These are phyloP conservation scores for Brachypodium distachyon DNA, from an alignment of 202 grass and related monocot genomes.

Conservation along the genomic window DNA sequence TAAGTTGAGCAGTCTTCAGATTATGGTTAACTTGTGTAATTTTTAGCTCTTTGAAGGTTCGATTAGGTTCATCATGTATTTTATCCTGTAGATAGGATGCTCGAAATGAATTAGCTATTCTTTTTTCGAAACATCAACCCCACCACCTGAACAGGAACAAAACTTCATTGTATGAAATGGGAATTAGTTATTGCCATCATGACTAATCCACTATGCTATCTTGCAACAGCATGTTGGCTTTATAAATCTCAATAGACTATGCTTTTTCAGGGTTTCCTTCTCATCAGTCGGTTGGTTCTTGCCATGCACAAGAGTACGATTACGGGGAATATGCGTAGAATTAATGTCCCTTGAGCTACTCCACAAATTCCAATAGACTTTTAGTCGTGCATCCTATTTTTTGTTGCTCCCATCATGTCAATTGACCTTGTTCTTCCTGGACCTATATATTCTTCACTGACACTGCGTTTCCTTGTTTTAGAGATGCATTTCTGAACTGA, in stretches of 20 bases:
- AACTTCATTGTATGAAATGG: too few species aligned
- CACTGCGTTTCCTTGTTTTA: constrained; percentile 20
- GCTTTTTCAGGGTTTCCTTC: too few species aligned
- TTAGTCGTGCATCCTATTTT: background rate
- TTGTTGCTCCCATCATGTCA: background rate
- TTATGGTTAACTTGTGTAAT: background rate
- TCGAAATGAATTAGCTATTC: too few species aligned
- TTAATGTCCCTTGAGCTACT: background rate
- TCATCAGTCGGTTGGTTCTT: background rate
- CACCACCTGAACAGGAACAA: too few species aligned
- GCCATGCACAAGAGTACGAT: background rate
- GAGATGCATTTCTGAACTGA: constrained; percentile 76
- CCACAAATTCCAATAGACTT: background rate
- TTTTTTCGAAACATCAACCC: too few species aligned
- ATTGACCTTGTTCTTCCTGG: constrained; percentile 14
- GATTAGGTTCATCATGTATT: too few species aligned
- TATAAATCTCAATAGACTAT: background rate
- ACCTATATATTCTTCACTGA: background rate
- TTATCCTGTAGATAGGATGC: too few species aligned
- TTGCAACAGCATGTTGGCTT: background rate
- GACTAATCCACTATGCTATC: background rate
- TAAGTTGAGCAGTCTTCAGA: background rate
- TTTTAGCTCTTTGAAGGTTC: background rate
- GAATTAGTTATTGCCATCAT: background rate
- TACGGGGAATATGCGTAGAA: background rate